Base-by-base conservation (phyloP, 306 rosid genomes). In the Glycine soja region DNA sequence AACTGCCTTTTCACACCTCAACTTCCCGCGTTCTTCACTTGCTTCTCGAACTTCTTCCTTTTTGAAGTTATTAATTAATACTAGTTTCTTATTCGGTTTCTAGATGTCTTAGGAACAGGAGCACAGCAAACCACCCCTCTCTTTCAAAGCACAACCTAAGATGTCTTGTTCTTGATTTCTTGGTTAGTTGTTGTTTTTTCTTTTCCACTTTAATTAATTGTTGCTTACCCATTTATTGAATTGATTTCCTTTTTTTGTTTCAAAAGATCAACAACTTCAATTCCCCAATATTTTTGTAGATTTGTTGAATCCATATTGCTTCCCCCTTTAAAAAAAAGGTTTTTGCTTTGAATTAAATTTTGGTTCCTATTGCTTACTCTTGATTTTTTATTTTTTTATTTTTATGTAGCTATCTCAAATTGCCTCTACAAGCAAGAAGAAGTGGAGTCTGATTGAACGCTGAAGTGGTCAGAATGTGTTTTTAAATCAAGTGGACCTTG, bases 401-500 rank as follows among this genome's bases (percentile, higher is more conserved):
- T 42, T 6, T 51, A 13, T 16, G 48, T 30, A 32, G 47, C 61
- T 61, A 45, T 75, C 40, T 58, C 34, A 51, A 76, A 24, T 71
- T 46, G 53, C 24, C 62, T 18, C 63, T n/a, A 34, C 18, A 70
- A 50, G 45, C 77, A 73, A 38, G n/a, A 73, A 36, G 34, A 72
- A 14, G 38, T 32, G 30, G 78, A 36, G 24, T 38, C 10, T 47
- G 47, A 56, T 76, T 81, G 75, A 78, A 54, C 14, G 42, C 83
- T 81, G 83, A 75, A 78, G 77, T 46, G 81, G 56, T 30, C 36
- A 74, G 81, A 10, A 43, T 68, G 14, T 72, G 74, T 58, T 67
- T 15, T 54, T 40, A 24, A 63, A 72, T 54, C 54, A 40, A 63
- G 62, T 16, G 65, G 66, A 11, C 70, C 40, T 80, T 57, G 62